Conservation (phyloP, 1,139 yeast genomes). For the Pichia sp. region DNA sequence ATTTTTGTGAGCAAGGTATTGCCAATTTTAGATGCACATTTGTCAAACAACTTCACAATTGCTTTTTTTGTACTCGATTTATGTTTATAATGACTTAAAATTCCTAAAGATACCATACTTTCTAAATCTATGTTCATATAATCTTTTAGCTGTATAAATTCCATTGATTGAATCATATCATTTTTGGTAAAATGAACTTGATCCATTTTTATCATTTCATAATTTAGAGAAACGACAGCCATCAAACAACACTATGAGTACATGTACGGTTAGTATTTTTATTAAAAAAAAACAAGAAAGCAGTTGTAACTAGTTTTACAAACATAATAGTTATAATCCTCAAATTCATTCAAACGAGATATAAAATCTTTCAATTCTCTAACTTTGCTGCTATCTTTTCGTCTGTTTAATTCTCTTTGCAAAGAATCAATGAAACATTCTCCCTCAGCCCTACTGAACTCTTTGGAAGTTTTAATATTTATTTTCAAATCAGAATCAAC, state of each 20-base stretch:
- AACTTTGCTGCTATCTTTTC: neutral
- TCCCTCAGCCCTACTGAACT: conserved; percentile 13
- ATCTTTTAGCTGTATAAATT: conserved; percentile 14
- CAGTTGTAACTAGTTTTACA: neutral
- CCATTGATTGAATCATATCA: conserved; percentile 10
- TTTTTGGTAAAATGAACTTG: neutral
- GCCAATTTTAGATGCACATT: conserved; percentile 31
- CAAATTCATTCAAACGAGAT: neutral
- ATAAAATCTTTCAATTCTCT: neutral
- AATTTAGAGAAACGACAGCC: conserved; percentile 5
- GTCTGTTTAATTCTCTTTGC: neutral
- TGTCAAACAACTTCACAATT: conserved; percentile 26
- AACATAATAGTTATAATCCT: conserved; percentile 10
- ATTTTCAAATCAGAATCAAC: conserved; percentile 2
- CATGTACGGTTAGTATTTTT: conserved; percentile 4
- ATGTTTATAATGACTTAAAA: conserved; percentile 23
- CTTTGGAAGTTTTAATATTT: conserved; percentile 14
- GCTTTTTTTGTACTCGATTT: conserved; percentile 18
- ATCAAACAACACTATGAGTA: conserved; percentile 7
- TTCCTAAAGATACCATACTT: conserved; percentile 30
- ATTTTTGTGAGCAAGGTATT: conserved; percentile 30
- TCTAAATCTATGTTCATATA: conserved; percentile 34
- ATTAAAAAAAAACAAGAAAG: neutral
- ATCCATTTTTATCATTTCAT: conserved; percentile 7
- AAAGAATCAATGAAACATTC: conserved; percentile 9